These are phyloP conservation scores for Sporothrix brasiliensis DNA, from an alignment of 2,329 filamentous ascomycete species.

Conservation along the genomic window DNA sequence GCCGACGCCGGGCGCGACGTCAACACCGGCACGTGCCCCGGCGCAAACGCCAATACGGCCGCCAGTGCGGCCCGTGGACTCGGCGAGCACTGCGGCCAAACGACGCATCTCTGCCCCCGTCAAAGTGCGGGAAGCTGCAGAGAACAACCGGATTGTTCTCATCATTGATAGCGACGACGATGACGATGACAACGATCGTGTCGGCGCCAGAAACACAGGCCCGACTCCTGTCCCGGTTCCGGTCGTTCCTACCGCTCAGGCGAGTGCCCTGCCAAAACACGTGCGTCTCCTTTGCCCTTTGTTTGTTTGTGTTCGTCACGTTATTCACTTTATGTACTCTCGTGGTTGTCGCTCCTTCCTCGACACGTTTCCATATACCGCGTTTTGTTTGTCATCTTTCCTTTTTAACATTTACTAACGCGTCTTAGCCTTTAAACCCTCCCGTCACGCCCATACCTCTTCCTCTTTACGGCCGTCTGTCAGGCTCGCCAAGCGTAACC, in stretches of 20 bases:
- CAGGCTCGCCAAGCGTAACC: neutral
- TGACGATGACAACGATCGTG: neutral
- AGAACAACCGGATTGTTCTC: constrained; percentile 23
- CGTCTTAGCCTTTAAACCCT: neutral
- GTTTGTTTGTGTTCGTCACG: neutral
- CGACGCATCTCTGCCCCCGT: neutral
- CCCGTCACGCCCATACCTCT: neutral
- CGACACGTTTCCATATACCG: neutral
- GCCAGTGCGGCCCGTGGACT: neutral
- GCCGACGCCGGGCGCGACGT: neutral
- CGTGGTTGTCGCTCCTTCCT: neutral
- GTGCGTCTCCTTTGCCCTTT: neutral
- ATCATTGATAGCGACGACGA: constrained; percentile 33
- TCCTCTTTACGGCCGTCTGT: neutral
- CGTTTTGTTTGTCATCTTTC: neutral
- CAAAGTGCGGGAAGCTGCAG: constrained; percentile 7
- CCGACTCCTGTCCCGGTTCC: neutral
- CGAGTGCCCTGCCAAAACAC: neutral
- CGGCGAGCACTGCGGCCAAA: neutral
- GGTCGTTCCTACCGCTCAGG: neutral
- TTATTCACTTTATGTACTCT: too few relatives aligned
- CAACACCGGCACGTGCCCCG: neutral
- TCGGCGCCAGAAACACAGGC: too few relatives aligned
- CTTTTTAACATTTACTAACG: neutral
- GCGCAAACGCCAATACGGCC: neutral